These are phyloP conservation scores for Candida sphagnicola DNA, from an alignment of 805 yeast species.

Conservation along the genomic window DNA sequence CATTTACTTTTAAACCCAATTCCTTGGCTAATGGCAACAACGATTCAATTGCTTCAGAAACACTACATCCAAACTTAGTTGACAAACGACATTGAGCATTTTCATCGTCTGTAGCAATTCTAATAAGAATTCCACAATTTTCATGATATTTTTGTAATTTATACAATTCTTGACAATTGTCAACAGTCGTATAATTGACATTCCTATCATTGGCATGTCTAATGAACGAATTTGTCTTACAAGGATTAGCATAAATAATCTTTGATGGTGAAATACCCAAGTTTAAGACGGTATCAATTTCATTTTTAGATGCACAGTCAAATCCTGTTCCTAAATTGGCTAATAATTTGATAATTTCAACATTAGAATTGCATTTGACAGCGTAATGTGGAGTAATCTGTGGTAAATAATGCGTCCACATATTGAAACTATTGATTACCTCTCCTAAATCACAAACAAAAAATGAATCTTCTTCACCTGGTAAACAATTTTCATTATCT, in stretches of 20 bases:
- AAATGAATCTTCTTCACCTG: conserved; percentile 83
- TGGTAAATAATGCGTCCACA: conserved; percentile 68
- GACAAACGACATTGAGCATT: conserved; percentile 82
- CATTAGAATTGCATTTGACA: conserved; percentile 86
- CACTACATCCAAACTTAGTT: conserved; percentile 82
- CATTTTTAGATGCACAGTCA: conserved; percentile 90
- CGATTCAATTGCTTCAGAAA: conserved; percentile 45
- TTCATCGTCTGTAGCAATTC: conserved; percentile 88
- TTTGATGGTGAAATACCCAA: conserved; percentile 62
- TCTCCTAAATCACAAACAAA: conserved; percentile 83
- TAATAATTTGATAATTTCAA: conserved; percentile 52
- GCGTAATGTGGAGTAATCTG: conserved; percentile 87
- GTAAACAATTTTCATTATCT: conserved; percentile 55
- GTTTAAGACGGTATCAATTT: conserved; percentile 62
- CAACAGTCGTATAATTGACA: conserved; percentile 81
- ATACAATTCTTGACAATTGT: conserved; percentile 77
- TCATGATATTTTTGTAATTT: conserved; percentile 72
- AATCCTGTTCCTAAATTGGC: conserved; percentile 67
- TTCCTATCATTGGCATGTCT: conserved; percentile 58
- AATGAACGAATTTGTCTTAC: conserved; percentile 81
- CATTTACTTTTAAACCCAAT: conserved; percentile 62
- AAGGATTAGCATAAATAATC: conserved; percentile 90
- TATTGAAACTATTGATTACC: conserved; percentile 53
- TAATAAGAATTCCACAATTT: conserved; percentile 61
- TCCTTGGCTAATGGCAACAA: conserved; percentile 60